phyloP scores from a whole-genome alignment of 768 basidiomycete species.

The Pleurotus djamor region DNA sequence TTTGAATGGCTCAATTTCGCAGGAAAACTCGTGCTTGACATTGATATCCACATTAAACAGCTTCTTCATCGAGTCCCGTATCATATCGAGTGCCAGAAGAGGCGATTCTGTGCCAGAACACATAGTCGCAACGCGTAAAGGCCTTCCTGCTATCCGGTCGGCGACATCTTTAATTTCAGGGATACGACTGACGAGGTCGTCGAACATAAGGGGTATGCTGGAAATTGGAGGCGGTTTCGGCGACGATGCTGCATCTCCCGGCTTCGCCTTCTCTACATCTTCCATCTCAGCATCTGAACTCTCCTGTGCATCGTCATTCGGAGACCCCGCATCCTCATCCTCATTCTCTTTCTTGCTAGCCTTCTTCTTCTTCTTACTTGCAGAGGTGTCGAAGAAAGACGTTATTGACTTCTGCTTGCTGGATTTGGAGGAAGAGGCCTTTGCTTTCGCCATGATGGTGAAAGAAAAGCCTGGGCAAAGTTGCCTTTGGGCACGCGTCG shows the following conservation, averaged over 20 bases:
- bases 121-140: conserved; percentile 94
- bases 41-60: conserved; percentile 64
- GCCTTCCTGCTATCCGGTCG: conserved; percentile 70
- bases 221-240: conserved; percentile 78
- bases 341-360: background rate
- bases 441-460: conserved; percentile 47
- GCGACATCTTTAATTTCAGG: conserved; percentile 67
- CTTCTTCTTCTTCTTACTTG: conserved; percentile 17
- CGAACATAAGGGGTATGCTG: conserved; percentile 69
- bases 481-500: conserved; percentile 12
- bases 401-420: conserved; percentile 53
- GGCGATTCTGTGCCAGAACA: conserved; percentile 97
- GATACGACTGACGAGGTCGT: conserved; percentile 65
- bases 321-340: background rate
- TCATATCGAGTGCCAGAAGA: conserved; percentile 83
- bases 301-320: background rate
- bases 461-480: conserved; percentile 10
- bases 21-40: conserved; percentile 92
- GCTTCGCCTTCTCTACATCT: conserved; percentile 21
- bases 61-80: conserved; percentile 71
- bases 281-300: conserved; percentile 28
- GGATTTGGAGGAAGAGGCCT: conserved; percentile 24
- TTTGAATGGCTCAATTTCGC: conserved; percentile 97
- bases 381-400: conserved; percentile 48
- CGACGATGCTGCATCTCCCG: conserved; percentile 33